Evolutionary conservation across 768 basidiomycete species (phyloP).

Genomic region (Boletus fagicola): DNA sequence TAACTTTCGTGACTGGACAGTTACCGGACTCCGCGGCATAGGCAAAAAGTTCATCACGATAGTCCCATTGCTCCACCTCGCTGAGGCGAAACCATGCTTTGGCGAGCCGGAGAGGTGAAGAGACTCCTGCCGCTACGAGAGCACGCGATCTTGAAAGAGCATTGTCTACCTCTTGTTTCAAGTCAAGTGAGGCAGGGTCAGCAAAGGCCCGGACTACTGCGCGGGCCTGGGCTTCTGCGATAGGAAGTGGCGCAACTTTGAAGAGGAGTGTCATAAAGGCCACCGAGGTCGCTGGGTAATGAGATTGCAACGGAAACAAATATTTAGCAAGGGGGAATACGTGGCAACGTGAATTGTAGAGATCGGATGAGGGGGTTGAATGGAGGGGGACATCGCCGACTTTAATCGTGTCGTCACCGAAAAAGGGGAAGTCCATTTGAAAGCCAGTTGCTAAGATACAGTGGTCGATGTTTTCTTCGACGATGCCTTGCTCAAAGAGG

Average conservation of each 20-base stretch:
- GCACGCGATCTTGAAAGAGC: slow-evolving; percentile 48
- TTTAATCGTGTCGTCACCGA: slow-evolving; percentile 39
- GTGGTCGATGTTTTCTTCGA: slow-evolving; percentile 54
- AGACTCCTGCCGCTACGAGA: slow-evolving; percentile 35
- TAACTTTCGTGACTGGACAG: slow-evolving; percentile 37
- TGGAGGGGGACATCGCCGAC: slow-evolving; percentile 41
- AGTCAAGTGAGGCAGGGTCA: slow-evolving; percentile 49
- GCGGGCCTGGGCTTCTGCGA: slow-evolving; percentile 75
- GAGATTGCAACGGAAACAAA: slow-evolving; percentile 58
- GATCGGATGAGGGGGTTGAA: slow-evolving; percentile 47
- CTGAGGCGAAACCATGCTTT: slow-evolving; percentile 57
- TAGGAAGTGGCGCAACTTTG: slow-evolving; percentile 67
- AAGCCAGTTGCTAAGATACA: slow-evolving; percentile 81
- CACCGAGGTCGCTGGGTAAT: slow-evolving; percentile 47
- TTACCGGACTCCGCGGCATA: slow-evolving; percentile 41
- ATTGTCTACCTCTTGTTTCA: slow-evolving; percentile 44
- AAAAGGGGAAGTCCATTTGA: slow-evolving; percentile 61
- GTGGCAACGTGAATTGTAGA: slow-evolving; percentile 64
- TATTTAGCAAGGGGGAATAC: slow-evolving; percentile 72
- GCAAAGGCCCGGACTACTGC: slow-evolving; percentile 57
- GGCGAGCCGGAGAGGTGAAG: slow-evolving; percentile 42
- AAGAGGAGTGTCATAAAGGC: slow-evolving; percentile 65
- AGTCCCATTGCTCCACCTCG: slow-evolving; percentile 59
- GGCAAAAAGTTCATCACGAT: slow-evolving; percentile 57
- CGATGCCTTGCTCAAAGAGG: slow-evolving; percentile 56